Base-by-base conservation (phyloP, 2,329 filamentous ascomycete species). In the Aspergillus fumigatus region DNA sequence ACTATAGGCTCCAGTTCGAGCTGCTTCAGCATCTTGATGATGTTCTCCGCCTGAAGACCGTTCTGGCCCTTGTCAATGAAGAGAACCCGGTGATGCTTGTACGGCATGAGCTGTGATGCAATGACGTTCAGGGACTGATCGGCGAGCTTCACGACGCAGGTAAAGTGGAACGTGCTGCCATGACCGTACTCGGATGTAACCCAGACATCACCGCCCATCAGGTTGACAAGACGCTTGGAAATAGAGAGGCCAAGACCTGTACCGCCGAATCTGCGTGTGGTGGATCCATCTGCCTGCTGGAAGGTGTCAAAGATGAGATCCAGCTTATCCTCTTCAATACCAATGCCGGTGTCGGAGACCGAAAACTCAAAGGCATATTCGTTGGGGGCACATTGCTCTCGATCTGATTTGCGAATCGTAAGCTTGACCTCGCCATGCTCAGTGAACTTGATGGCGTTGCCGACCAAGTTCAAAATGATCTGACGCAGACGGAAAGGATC, bases 361-460 rank as follows among this genome's bases (percentile, higher is more conserved):
- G 93, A 88, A 75, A 97, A 97, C 75, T 97, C 92, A 72, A 97
- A 93, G 27, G 92, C 89, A 66, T 96, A 96, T 73, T 97, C 90
- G 65, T 89, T 87, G 10, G 82, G 79, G 11, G 81, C 82, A 66
- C 85, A 88, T 45, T 85, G 81, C 50, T 87, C 83, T 50, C 86
- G 82, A 59, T 84, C 80, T 29, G 89, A 80, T 75, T 86, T 81
- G 67, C 87, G 86, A 65, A 97, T 97, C n/a, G 89, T 92, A 53
- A 97, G 85, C 73, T 92, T 95, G 67, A 99, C 94, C 73, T 96
- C 92, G 59, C 94, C 94, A 67, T 95, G 88, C 74, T 97, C 93
- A 3, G 94, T 97, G 74, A 99, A 99, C 72, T 99, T 99, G 81
- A 99, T 97, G 54, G 94, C 93, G 69, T 99, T 99, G 70, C 94